Conservation (phyloP, 2,329 filamentous ascomycete genomes). For the Thelonectria discophora region DNA sequence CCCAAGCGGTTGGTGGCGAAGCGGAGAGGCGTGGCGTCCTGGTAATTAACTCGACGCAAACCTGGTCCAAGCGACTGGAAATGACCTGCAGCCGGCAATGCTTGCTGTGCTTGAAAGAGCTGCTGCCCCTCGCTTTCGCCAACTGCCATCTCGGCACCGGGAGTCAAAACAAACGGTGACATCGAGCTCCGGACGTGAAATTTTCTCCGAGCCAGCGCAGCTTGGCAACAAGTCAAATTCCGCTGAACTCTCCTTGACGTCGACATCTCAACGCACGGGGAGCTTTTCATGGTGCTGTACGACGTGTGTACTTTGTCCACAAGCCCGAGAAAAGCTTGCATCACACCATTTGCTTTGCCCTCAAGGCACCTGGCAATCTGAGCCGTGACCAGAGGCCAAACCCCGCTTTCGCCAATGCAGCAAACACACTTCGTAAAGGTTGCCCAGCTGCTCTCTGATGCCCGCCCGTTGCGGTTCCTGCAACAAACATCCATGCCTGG, state of each 20-base stretch:
- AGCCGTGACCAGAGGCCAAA: not conserved
- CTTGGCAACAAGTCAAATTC: not conserved
- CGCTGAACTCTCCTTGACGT: not conserved
- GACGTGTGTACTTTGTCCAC: not conserved
- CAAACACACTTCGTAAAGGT: not conserved
- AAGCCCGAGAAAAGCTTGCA: not conserved
- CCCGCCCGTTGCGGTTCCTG: too few species aligned
- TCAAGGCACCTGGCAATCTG: not conserved
- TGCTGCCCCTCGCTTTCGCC: too few species aligned
- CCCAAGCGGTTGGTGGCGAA: not conserved
- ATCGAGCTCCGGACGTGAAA: not conserved
- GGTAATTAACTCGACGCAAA: not conserved
- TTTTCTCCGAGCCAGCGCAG: not conserved
- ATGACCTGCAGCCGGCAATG: not conserved
- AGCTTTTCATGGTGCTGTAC: not conserved
- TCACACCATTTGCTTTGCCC: not conserved
- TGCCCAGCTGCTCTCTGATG: not conserved
- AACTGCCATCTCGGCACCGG: too few species aligned
- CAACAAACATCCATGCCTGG: not conserved
- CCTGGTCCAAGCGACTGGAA: not conserved
- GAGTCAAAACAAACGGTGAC: not conserved
- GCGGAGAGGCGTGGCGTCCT: not conserved
- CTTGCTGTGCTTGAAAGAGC: too few species aligned
- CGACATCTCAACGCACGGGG: not conserved
- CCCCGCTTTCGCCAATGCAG: not conserved